Percentiles rank a stretch among this genome's conserved stretches.
These are phyloP conservation scores for Leishmania major DNA, from an alignment of 208 protist species.

Conservation along the genomic window DNA sequence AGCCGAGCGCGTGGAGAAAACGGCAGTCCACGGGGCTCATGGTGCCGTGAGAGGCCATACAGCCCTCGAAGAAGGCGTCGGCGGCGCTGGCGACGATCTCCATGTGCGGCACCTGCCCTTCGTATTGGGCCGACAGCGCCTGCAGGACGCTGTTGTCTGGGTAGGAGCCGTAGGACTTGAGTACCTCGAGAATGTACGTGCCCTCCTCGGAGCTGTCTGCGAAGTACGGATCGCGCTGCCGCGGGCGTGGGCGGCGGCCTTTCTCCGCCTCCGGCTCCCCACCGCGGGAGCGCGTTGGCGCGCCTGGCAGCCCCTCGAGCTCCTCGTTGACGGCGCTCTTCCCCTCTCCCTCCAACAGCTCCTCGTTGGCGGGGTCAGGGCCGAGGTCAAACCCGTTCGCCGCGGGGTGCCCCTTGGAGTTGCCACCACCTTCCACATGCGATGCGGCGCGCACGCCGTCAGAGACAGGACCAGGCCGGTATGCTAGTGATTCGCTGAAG, in stretches of 20 bases:
- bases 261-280: slow-evolving; percentile 23
- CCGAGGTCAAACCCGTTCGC: slow-evolving; percentile 47
- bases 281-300: slow-evolving; percentile 1
- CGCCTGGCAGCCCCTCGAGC: slow-evolving; percentile 1
- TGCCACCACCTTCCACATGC: background rate
- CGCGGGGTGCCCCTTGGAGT: background rate
- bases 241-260: slow-evolving; percentile 12
- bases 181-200: slow-evolving; percentile 62
- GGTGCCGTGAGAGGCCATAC: slow-evolving; percentile 39
- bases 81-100: slow-evolving; percentile 36
- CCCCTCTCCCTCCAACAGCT: slow-evolving; percentile 43
- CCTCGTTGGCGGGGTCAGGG: slow-evolving; percentile 24
- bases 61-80: slow-evolving; percentile 42
- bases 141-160: slow-evolving; percentile 63
- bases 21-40: slow-evolving; percentile 49
- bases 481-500: slow-evolving; percentile 52
- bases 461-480: slow-evolving; percentile 33
- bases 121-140: slow-evolving; percentile 33
- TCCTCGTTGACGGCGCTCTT: slow-evolving; percentile 18
- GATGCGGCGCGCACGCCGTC: background rate
- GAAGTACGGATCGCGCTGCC: slow-evolving; percentile 26
- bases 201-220: slow-evolving; percentile 58
- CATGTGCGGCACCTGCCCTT: slow-evolving; percentile 23
- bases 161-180: slow-evolving; percentile 51
- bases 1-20: slow-evolving; percentile 40